These are phyloP conservation scores for Alternaria hordeiaustralica DNA, from an alignment of 2,329 filamentous ascomycete species.

Conservation along the genomic window DNA sequence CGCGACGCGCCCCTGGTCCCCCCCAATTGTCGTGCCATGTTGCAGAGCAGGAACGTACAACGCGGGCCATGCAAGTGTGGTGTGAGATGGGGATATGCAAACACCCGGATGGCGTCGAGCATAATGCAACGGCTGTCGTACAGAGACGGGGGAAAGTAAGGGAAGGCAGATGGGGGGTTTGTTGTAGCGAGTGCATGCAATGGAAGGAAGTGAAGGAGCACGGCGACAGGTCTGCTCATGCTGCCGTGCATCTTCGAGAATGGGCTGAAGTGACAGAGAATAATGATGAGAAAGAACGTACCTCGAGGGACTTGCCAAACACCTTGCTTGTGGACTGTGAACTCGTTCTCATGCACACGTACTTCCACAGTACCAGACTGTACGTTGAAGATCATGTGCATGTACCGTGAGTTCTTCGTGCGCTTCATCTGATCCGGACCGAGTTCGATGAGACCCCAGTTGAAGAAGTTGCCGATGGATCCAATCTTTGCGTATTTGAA, in stretches of 20 bases:
- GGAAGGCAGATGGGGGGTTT: background rate
- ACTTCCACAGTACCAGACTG: conserved; percentile 82
- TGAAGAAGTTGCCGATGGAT: conserved; percentile 72
- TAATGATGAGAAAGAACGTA: conserved; percentile 57
- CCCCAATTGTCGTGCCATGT: conserved; percentile 25
- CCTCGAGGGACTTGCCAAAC: conserved; percentile 95
- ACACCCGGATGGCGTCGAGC: conserved; percentile 24
- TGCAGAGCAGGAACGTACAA: conserved; percentile 9
- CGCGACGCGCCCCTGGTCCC: background rate
- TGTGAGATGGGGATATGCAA: conserved; percentile 15
- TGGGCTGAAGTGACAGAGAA: background rate
- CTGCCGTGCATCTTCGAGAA: background rate
- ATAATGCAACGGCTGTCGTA: conserved; percentile 42
- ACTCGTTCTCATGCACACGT: conserved; percentile 74
- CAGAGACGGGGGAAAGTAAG: conserved; percentile 14
- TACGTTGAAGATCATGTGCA: conserved; percentile 97
- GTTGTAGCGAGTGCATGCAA: background rate
- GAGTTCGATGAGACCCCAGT: conserved; percentile 87
- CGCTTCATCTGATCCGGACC: conserved; percentile 83
- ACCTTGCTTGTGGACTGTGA: conserved; percentile 85
- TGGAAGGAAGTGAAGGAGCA: background rate
- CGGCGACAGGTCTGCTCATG: background rate
- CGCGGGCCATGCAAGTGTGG: background rate
- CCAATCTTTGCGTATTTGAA: conserved; percentile 88
- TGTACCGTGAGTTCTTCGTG: conserved; percentile 89